Percentiles rank a stretch among this genome's conserved stretches.
These are phyloP conservation scores for Trypanosoma caninum DNA, from an alignment of 208 protist species.

Conservation along the genomic window DNA sequence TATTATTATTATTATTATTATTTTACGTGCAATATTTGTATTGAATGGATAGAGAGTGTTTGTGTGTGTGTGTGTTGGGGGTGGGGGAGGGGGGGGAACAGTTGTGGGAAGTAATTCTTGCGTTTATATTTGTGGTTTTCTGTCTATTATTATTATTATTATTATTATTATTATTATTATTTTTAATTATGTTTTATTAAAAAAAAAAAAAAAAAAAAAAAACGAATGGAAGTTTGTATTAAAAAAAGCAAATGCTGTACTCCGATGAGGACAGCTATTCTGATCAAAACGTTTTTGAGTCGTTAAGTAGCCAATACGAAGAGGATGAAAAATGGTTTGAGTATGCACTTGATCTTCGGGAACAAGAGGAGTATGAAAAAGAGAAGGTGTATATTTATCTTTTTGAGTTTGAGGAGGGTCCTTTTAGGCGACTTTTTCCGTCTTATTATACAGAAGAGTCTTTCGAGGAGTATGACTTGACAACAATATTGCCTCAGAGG, in stretches of 20 bases:
- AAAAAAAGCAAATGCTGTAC: constrained; percentile 32
- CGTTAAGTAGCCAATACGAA: no score
- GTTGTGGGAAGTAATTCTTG: not conserved
- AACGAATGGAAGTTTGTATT: no score
- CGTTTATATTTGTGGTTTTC: not conserved
- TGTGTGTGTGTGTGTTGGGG: not conserved
- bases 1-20: no score
- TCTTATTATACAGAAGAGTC: not conserved
- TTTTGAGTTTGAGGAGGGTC: constrained; percentile 29
- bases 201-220: not conserved
- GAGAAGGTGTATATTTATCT: constrained; percentile 11
- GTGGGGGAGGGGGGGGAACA: not conserved
- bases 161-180: no score
- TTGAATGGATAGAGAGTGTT: not conserved
- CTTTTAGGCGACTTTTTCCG: constrained; percentile 22
- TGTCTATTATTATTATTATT: no score
- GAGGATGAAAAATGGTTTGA: no score
- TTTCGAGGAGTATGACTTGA: not conserved
- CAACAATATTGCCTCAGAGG: not conserved
- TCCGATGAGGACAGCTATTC: constrained; percentile 18
- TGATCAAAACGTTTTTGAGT: not conserved
- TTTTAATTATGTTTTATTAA: no score
- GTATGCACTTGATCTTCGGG: not conserved
- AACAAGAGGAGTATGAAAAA: not conserved
- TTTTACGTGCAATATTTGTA: no score